Base-by-base conservation (phyloP, 495 filamentous ascomycete species). In the Poronia punctata region DNA sequence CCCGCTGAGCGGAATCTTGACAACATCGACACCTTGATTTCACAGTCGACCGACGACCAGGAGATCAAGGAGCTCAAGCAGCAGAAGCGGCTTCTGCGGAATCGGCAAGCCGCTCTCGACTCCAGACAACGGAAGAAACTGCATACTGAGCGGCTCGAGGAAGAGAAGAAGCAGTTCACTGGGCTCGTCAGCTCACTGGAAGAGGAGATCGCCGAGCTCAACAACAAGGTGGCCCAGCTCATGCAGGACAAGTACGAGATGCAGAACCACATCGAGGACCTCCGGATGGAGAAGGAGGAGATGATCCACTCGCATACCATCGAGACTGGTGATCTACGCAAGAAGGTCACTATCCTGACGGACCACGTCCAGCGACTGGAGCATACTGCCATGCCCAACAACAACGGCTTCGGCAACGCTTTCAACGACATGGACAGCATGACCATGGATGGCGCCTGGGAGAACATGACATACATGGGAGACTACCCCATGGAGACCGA, bases 1-100 rank as follows among this genome's bases (percentile, higher is more conserved):
- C 92, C 92, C 4, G 80, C 85, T 8, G 93, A 95, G 67, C 78
- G 89, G 29, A 97, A 85, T 49, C 75, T 97, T 46, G 80, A 75
- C 69, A 97, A 95, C 62, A 97, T 99, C 67, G 92, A 99, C 61
- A 77, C 84, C 38, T 68, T 97, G 53, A 96, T 99, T 66, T 75
- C 80, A 22, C 78, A 85, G 61, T 89, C 88, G 14, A 83, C 68
- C 34, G 87, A 97, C 52, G 92, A 97, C 50, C 84, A 93, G 44
- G 84, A 92, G 69, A 84, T 95, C 66, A 97, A 95, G 72, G 89
- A 97, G 64, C 72, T 97, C 53, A 97, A 97, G 77, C 88, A 95
- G 54, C 93, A 96, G 62, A 99, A 99, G 73, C 79, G 92, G 14
- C 71, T 99, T 37, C 68, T 99, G 38, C 76, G 93, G 52, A 99